A percentile compares a stretch with the other conserved stretches of the same genome.
Evolutionary conservation across 495 filamentous ascomycete genomes (phyloP).

Genomic region (Eremomyces bilateralis): DNA sequence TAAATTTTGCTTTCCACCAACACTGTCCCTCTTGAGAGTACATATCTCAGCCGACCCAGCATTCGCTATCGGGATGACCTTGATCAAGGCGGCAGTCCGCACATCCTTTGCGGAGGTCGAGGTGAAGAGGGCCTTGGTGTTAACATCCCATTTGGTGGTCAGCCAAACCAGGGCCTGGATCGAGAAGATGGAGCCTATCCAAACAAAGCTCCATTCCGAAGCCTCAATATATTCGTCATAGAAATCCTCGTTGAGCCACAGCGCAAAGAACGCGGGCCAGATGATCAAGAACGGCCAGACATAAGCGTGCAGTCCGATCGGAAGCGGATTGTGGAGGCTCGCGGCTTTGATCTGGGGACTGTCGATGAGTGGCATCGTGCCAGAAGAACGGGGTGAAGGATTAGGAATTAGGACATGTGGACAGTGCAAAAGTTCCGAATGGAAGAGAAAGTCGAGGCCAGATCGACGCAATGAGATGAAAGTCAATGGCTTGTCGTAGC

Average conservation of each 20-base stretch:
- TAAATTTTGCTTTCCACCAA: conserved; percentile 46
- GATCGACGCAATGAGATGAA: too few species aligned
- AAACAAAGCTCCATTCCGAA: conserved; percentile 95
- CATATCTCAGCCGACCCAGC: conserved; percentile 83
- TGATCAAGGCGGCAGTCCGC: conserved; percentile 65
- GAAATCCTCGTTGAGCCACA: conserved; percentile 58
- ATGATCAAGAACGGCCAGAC: conserved; percentile 76
- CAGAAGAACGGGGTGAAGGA: conserved; percentile 6
- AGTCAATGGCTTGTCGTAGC: too few species aligned
- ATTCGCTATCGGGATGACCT: conserved; percentile 77
- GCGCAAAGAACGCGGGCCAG: conserved; percentile 77
- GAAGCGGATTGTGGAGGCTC: conserved; percentile 72
- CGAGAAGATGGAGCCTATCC: conserved; percentile 67
- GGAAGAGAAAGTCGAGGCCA: too few species aligned
- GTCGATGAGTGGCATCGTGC: conserved; percentile 50
- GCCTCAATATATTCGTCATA: conserved; percentile 78
- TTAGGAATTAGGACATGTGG: too few species aligned
- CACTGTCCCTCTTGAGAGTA: conserved; percentile 48
- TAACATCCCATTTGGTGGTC: conserved; percentile 92
- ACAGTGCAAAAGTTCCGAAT: too few species aligned
- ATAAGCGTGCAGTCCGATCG: conserved; percentile 62
- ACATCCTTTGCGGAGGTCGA: conserved; percentile 47
- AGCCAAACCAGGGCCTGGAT: conserved; percentile 79
- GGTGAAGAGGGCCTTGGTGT: conserved; percentile 64
- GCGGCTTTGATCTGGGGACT: conserved; percentile 74